Percentiles rank a stretch among this genome's conserved stretches.
phyloP scores from a whole-genome alignment of 2,329 filamentous ascomycete genomes.

The Sporothrix euskadiensis region DNA sequence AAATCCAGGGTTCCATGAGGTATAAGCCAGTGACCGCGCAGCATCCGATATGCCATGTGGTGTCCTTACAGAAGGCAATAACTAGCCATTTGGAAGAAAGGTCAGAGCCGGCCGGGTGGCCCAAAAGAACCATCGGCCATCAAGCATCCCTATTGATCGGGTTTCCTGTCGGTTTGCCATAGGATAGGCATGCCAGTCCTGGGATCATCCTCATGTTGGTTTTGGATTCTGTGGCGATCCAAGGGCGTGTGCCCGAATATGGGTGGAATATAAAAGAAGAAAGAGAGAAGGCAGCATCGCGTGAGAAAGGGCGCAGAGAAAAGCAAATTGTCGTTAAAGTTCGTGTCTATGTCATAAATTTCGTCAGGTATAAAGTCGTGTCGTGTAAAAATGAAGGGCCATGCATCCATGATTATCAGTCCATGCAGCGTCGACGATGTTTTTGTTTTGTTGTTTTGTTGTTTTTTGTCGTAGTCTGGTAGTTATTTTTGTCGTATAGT shows the following conservation, averaged over 20 bases:
- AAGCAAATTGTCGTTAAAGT: constrained; percentile 16
- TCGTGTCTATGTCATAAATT: constrained; percentile 28
- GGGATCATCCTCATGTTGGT: not conserved
- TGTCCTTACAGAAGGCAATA: not conserved
- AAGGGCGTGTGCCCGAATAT: not conserved
- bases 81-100: not conserved
- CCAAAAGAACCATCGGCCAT: not conserved
- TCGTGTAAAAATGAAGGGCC: constrained; percentile 16
- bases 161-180: not conserved
- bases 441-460: constrained; percentile 15
- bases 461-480: not conserved
- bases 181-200: not conserved
- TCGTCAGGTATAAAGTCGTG: constrained; percentile 20
- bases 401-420: constrained; percentile 7
- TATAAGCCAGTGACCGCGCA: not conserved
- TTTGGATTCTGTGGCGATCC: not conserved
- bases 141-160: not conserved
- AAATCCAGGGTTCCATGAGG: not conserved
- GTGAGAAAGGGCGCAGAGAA: not conserved
- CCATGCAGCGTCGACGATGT: constrained; percentile 1
- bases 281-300: not conserved
- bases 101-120: not conserved
- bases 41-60: not conserved
- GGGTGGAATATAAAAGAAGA: not conserved
- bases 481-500: not conserved